Evolutionary conservation across 2,329 filamentous ascomycete species (phyloP), one percentile per base, ranked within the genome.

Genomic region (Didymella glomerata): DNA sequence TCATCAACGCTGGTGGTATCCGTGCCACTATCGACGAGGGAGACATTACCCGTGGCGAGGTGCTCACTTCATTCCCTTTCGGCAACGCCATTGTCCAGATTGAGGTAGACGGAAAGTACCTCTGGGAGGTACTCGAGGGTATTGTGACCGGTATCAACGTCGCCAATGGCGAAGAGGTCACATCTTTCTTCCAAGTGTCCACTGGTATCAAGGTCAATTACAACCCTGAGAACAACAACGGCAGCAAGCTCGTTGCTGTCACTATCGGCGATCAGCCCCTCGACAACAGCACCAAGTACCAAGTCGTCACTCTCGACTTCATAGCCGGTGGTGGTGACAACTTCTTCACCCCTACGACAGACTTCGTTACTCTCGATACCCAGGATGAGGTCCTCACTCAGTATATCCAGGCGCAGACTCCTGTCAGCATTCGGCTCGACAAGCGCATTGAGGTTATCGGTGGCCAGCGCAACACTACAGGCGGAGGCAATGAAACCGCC

Each of bases 1-100:
- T 90, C 47, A 84, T 87, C 75, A 90, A 90, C 72, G 84, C 84
- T 1, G 87, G 87, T 14, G 87, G 87, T 27, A 82, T 90, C 51
- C 86, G 87, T 20, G 85, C 87, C 3, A 85, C 84, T 34, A 90
- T 90, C 50, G 85, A 87, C 41, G 71, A 77, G 18, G 88, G 87
- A 10, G 74, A 83, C 52, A 84, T 90, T 68, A 90, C 86, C 3
- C 84, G 86, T 34, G 87, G 87, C 52, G 83, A 88, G 60, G 84
- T 89, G 5, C 78, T 89, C 2, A 88, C 85, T 0, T 82, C 85
- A 0, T 90, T 90, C 75, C 87, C 87, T 38, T 90, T 90, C 63
- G 84, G 85, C 54, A 90, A 90, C 73, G 80, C 86, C 44, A 80
- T 90, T 20, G 86, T 88, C 9, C 85, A 89, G 66, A 74, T 89